These are phyloP conservation scores for Xanthoconium separans DNA, from an alignment of 1,284 basidiomycete genomes.

Conservation along the genomic window DNA sequence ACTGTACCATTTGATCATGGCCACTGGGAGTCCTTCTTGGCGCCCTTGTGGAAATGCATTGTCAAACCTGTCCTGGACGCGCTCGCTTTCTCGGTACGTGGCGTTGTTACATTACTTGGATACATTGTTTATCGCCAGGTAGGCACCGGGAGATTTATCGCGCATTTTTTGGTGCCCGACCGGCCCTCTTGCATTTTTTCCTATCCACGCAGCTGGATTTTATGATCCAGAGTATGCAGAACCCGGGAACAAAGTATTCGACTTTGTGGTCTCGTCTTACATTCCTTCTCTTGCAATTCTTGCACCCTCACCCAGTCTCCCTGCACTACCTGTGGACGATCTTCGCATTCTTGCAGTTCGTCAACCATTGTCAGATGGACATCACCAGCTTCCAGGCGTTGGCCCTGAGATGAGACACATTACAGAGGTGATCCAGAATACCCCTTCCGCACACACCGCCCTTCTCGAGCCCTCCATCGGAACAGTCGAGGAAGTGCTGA, in stretches of 20 bases:
- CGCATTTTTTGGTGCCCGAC: not conserved
- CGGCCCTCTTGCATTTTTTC: not conserved
- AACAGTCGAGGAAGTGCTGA: not conserved
- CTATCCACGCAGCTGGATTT: not conserved
- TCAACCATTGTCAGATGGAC: not conserved
- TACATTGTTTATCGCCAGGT: not conserved
- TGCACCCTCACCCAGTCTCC: not conserved
- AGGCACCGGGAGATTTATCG: not conserved
- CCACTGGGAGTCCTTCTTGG: not conserved
- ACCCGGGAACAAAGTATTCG: not conserved
- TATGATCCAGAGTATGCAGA: not conserved
- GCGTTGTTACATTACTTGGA: not conserved
- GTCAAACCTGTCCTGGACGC: not conserved
- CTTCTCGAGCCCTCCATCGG: not conserved
- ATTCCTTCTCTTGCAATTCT: not conserved
- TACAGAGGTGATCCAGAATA: not conserved
- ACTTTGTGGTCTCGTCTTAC: not conserved
- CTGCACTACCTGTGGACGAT: not conserved
- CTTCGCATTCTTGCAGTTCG: not conserved
- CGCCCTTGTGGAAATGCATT: not conserved
- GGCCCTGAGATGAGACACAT: not conserved
- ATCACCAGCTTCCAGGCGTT: not conserved
- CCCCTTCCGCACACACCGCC: not conserved
- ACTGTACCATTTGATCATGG: not conserved
- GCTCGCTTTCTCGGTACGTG: not conserved